phyloP scores from a whole-genome alignment of 805 yeast species.

The Zygoascus ofunaensis region DNA sequence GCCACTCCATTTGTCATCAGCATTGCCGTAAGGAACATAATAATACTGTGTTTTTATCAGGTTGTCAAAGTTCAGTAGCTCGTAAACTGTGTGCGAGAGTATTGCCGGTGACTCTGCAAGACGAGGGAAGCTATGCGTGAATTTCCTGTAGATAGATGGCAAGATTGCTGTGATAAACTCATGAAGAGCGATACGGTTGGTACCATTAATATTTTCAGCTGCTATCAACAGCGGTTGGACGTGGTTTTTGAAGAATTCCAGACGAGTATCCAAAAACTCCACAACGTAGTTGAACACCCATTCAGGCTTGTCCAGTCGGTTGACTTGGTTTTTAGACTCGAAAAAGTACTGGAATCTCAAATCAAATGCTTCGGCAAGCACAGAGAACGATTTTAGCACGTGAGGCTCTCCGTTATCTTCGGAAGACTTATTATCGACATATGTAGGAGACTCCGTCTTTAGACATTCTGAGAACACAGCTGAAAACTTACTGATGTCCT shows the following conservation, averaged over 20 bases:
- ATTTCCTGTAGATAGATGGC: constrained; percentile 39
- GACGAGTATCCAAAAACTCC: constrained; percentile 26
- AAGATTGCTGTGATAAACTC: constrained; percentile 41
- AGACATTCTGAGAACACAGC: constrained; percentile 2
- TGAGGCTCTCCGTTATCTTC: constrained; percentile 2
- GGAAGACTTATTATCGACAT: background rate
- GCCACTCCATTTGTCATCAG: constrained; percentile 35
- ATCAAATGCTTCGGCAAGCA: constrained; percentile 38
- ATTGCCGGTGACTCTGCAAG: constrained; percentile 34
- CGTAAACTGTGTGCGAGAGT: constrained; percentile 50
- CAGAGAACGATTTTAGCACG: constrained; percentile 30
- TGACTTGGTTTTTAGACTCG: constrained; percentile 47
- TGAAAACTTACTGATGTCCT: constrained; percentile 1
- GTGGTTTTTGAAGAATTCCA: constrained; percentile 19
- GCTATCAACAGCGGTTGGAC: constrained; percentile 18
- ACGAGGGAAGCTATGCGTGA: constrained; percentile 25
- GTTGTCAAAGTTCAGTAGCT: constrained; percentile 50
- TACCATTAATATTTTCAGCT: constrained; percentile 6
- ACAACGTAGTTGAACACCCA: constrained; percentile 49
- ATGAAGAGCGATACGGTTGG: constrained; percentile 26
- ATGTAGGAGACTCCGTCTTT: constrained; percentile 2
- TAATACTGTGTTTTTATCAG: constrained; percentile 37
- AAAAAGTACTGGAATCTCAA: constrained; percentile 54
- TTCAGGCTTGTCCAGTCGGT: constrained; percentile 59
- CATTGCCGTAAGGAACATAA: constrained; percentile 34